Percentiles rank a stretch among this genome's conserved stretches.
phyloP scores from a whole-genome alignment of 306 rosid genomes.

The Quercus wislizeni region DNA sequence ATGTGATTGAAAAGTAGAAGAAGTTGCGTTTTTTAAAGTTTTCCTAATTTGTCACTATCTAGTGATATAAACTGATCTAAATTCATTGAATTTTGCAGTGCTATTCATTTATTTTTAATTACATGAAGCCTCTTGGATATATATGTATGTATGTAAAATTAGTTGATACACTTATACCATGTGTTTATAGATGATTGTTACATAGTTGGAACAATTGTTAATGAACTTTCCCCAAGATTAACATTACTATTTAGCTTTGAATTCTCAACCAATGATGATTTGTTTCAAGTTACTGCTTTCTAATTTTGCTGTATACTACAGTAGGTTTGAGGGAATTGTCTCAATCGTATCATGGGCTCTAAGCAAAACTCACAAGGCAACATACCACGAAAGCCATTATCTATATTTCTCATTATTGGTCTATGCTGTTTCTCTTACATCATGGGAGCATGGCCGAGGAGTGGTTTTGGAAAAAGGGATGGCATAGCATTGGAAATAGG shows the following conservation, averaged over 20 bases:
- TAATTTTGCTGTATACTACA: constrained; percentile 8
- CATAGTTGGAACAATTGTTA: neutral
- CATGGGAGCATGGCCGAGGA: constrained; percentile 95
- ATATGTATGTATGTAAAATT: too few species aligned
- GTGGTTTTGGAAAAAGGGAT: constrained; percentile 86
- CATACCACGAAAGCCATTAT: constrained; percentile 59
- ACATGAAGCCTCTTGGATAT: too few species aligned
- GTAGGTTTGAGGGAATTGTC: constrained; percentile 30
- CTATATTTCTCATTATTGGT: constrained; percentile 76
- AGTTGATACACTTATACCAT: too few species aligned
- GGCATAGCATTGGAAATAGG: constrained; percentile 58
- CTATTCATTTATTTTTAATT: too few species aligned
- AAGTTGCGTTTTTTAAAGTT: neutral
- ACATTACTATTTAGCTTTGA: neutral
- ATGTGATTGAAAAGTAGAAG: neutral
- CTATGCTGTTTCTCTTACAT: constrained; percentile 89
- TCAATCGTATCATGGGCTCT: constrained; percentile 55
- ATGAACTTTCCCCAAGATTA: neutral
- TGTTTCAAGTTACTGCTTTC: constrained; percentile 5
- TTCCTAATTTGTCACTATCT: neutral
- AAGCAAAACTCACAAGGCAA: constrained; percentile 52
- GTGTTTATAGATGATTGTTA: neutral
- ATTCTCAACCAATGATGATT: constrained; percentile 21
- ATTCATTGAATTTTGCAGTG: too few species aligned
- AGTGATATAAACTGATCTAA: neutral